These are phyloP conservation scores for Myrmaecium sp. DNA, from an alignment of 2,329 filamentous ascomycete genomes.

Conservation along the genomic window DNA sequence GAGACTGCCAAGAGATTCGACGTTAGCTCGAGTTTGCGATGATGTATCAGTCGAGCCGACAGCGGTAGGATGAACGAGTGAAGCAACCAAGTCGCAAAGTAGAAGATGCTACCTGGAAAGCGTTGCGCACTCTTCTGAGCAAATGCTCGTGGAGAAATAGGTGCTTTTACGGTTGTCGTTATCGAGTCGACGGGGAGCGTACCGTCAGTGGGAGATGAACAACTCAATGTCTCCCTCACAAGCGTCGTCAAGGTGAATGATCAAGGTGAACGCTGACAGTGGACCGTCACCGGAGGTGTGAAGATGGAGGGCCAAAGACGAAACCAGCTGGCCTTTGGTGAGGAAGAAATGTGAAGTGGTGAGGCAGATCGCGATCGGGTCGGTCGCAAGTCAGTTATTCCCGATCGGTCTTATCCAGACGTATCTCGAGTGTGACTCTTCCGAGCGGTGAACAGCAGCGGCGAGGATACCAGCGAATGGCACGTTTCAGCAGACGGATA, in stretches of 20 bases:
- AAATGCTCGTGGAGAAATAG: constrained; percentile 3
- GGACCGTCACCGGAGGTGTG: constrained; percentile 5
- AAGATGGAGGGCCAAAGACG: constrained; percentile 17
- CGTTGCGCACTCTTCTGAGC: no score
- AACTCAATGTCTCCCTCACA: constrained; percentile 92
- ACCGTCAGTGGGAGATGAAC: constrained; percentile 75
- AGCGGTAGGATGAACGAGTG: neutral
- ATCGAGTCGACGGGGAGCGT: constrained; percentile 16
- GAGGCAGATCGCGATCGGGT: no score
- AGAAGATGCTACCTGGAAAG: no score
- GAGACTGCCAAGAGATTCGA: neutral
- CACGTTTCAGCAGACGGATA: no score
- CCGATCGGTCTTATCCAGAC: no score
- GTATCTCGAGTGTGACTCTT: no score
- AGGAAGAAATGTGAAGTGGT: no score
- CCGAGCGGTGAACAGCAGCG: no score
- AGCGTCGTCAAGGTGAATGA: constrained; percentile 24
- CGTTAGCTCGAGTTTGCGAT: constrained; percentile 1
- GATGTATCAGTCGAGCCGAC: neutral
- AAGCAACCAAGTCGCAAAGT: no score
- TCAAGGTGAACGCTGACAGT: constrained; percentile 10
- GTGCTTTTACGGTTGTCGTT: constrained; percentile 1
- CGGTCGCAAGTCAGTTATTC: no score
- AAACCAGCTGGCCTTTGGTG: constrained; percentile 26
- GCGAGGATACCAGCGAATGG: no score